Base-by-base conservation (phyloP, 768 basidiomycete genomes). In the Naematelia encephala region DNA sequence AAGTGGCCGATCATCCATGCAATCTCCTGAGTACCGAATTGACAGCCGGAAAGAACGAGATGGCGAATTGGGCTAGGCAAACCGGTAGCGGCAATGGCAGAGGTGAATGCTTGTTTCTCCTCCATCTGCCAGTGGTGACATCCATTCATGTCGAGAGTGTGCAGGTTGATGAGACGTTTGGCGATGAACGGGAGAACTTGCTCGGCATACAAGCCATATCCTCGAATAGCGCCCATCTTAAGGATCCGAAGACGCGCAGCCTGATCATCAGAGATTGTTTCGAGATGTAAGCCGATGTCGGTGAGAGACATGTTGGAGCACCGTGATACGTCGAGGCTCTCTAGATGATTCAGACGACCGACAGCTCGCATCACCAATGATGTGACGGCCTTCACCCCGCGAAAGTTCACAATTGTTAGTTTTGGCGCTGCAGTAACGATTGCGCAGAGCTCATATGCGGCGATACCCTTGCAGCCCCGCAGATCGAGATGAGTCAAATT, bases 91-190 rank as follows among this genome's bases (percentile, higher is more conserved):
- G 87, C 87, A 61, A 90, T 63, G 1, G 85, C 84, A 1, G 87
- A 86, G 5, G 51, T 54, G 21, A 62, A 58, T 23, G 44, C 44
- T 22, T 56, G 22, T 25, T 68, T 59, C 8, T 43, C 29, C 23
- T 42, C 45, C 2, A 22, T 19, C 5, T 22, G 86, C 87, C 58
- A 91, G 74, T 56, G 85, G 82, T 27, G 82, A 82, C 57, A 83
- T 81, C 88, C 87, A 77, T 87, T 88, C 61, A 91, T 77, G 75
- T 93, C 91, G 21, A 93, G 79, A 16, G 89, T 83, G 74, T 90
- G 88, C 21, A 93, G 82, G 66, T 80, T 79, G 19, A 88, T 88
- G 0, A 87, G 82, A 2, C 83, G 86, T 63, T 79, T 82, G 4
- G 87, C 90, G 30, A 92, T 79, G 10, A 79, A 77, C n/a, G 80